These are phyloP conservation scores for Aspergillus sp. DNA, from an alignment of 2,329 filamentous ascomycete species.

Conservation along the genomic window DNA sequence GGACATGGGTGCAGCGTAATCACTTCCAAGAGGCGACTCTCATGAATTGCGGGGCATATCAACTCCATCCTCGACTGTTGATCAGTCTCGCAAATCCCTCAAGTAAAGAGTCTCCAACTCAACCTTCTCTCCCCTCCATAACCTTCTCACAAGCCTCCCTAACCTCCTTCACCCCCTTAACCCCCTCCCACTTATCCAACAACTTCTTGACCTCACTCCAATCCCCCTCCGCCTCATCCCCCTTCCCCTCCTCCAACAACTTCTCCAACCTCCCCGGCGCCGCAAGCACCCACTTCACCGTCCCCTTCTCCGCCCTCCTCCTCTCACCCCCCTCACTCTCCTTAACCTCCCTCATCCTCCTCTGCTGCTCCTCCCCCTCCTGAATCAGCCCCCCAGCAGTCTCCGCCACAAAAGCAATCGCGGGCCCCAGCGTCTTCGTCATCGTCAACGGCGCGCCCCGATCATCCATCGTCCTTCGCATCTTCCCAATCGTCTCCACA, in stretches of 20 bases:
- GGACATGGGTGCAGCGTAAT: not conserved
- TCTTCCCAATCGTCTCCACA: conserved; percentile 88
- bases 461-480: conserved; percentile 52
- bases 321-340: conserved; percentile 17
- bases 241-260: conserved; percentile 41
- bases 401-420: conserved; percentile 48
- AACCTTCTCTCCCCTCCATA: conserved; percentile 29
- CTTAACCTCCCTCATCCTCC: conserved; percentile 31
- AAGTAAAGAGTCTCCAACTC: conserved; percentile 21
- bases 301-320: conserved; percentile 40
- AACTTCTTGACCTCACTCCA: conserved; percentile 44
- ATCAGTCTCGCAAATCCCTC: conserved; percentile 11
- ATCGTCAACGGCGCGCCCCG: conserved; percentile 47
- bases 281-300: conserved; percentile 48
- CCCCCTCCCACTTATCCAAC: conserved; percentile 45
- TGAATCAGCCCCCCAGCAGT: conserved; percentile 44
- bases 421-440: conserved; percentile 46
- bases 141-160: conserved; percentile 41
- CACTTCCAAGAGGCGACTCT: not conserved
- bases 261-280: conserved; percentile 42
- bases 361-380: conserved; percentile 40
- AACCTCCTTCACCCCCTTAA: conserved; percentile 47
- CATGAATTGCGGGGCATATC: too few relatives aligned
- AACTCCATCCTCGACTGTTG: not conserved
- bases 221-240: conserved; percentile 44